Percentiles rank a stretch among this genome's conserved stretches.
These are phyloP conservation scores for Boletus rubropictus DNA, from an alignment of 768 basidiomycete genomes.

Conservation along the genomic window DNA sequence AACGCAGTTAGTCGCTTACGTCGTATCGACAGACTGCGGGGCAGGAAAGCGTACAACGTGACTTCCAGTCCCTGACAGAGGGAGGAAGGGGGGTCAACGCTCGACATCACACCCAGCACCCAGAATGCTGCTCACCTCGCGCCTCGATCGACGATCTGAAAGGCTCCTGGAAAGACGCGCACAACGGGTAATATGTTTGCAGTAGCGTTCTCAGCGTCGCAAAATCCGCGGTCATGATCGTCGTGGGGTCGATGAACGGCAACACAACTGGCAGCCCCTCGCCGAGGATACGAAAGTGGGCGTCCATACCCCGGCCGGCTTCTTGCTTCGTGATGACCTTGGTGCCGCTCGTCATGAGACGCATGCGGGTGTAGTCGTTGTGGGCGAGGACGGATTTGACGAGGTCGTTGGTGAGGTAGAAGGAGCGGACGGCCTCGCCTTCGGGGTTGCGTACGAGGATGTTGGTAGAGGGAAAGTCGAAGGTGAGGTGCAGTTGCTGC, in stretches of 20 bases:
- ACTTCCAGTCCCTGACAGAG: conserved; percentile 54
- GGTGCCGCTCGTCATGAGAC: conserved; percentile 89
- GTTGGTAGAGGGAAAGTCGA: conserved; percentile 68
- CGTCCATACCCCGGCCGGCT: conserved; percentile 50
- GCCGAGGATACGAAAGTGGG: conserved; percentile 69
- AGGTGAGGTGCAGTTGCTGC: conserved; percentile 60
- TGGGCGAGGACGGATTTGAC: conserved; percentile 73
- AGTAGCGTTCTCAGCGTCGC: conserved; percentile 60
- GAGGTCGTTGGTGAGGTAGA: conserved; percentile 84
- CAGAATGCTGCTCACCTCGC: conserved; percentile 46
- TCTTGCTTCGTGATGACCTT: conserved; percentile 93
- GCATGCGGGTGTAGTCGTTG: conserved; percentile 80
- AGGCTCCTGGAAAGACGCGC: conserved; percentile 52
- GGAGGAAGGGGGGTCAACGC: not conserved
- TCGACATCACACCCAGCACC: conserved; percentile 25
- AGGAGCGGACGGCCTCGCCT: conserved; percentile 64
- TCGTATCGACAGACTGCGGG: conserved; percentile 44
- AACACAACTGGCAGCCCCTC: conserved; percentile 82
- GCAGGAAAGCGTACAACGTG: conserved; percentile 67
- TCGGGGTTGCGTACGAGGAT: conserved; percentile 83
- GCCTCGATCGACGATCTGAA: conserved; percentile 52
- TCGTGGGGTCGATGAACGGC: conserved; percentile 66
- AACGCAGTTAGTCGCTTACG: conserved; percentile 37
- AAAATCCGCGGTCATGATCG: conserved; percentile 56
- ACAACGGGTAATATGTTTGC: conserved; percentile 74